phyloP scores from a whole-genome alignment of 495 filamentous ascomycete species.

The Tuber brumale region DNA sequence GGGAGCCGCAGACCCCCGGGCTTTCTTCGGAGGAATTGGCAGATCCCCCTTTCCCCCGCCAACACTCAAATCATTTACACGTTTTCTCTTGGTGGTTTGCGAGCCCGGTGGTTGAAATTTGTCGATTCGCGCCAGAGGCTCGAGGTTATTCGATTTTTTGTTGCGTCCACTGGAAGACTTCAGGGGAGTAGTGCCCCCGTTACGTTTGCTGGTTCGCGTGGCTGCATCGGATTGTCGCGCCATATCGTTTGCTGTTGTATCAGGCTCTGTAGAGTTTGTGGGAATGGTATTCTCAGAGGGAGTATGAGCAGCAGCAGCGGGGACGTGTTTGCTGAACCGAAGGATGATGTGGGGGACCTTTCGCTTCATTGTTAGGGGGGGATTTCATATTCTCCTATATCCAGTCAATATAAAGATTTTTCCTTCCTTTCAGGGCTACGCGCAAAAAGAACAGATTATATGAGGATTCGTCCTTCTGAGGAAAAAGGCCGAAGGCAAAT shows the following conservation, averaged over 20 bases:
- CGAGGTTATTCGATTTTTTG: conserved; percentile 23
- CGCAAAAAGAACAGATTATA: not conserved
- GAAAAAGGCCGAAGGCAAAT: not conserved
- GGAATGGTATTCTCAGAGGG: conserved; percentile 22
- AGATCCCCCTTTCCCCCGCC: conserved; percentile 41
- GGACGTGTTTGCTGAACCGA: conserved; percentile 40
- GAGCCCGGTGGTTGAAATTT: conserved; percentile 3
- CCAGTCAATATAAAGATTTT: conserved; percentile 27
- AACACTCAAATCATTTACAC: conserved; percentile 30
- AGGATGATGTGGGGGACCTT: conserved; percentile 40
- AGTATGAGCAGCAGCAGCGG: conserved; percentile 19
- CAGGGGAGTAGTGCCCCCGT: conserved; percentile 5
- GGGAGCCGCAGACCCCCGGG: conserved; percentile 24
- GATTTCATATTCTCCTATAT: conserved; percentile 14
- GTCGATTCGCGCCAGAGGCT: not conserved
- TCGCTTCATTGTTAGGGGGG: conserved; percentile 34
- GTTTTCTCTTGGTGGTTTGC: conserved; percentile 31
- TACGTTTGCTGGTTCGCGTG: conserved; percentile 36
- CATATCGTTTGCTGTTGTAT: conserved; percentile 16
- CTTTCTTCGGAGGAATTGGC: conserved; percentile 33
- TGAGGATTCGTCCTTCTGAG: not conserved
- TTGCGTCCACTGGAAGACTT: conserved; percentile 25
- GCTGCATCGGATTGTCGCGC: conserved; percentile 35
- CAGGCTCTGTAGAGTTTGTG: conserved; percentile 21
- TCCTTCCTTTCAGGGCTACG: conserved; percentile 20